Conservation (phyloP, 768 basidiomycete species). For the Termitomyces sp. region DNA sequence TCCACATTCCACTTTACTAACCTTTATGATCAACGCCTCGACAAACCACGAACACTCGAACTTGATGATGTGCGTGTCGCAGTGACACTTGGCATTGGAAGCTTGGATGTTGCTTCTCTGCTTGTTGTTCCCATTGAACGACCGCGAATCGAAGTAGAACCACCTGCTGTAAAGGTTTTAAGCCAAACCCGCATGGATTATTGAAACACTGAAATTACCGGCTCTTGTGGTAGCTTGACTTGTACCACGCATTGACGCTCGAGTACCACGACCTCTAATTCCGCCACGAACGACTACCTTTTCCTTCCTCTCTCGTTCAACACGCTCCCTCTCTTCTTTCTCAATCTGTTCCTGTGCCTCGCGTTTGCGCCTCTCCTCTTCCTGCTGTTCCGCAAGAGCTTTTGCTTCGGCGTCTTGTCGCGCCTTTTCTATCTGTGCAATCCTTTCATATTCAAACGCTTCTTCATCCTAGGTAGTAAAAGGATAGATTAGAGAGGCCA, state of each 20-base stretch:
- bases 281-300: conserved; percentile 40
- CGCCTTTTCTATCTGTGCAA: conserved; percentile 34
- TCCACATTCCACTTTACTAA: neutral
- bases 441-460: conserved; percentile 39
- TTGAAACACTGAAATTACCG: conserved; percentile 20
- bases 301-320: conserved; percentile 42
- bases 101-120: conserved; percentile 6
- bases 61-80: conserved; percentile 4
- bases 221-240: conserved; percentile 30
- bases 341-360: conserved; percentile 42
- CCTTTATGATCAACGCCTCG: neutral
- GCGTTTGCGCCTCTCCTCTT: conserved; percentile 41
- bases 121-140: neutral
- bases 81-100: conserved; percentile 10
- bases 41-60: conserved; percentile 5
- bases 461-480: conserved; percentile 51
- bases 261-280: conserved; percentile 66
- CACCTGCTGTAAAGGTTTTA: neutral
- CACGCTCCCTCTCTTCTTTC: conserved; percentile 30
- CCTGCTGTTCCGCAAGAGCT: conserved; percentile 22
- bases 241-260: conserved; percentile 51
- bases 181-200: neutral
- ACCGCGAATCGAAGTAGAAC: conserved; percentile 1
- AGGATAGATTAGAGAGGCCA: neutral
- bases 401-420: conserved; percentile 43